These are phyloP conservation scores for Penicillium palitans DNA, from an alignment of 2,329 filamentous ascomycete genomes.

Conservation along the genomic window DNA sequence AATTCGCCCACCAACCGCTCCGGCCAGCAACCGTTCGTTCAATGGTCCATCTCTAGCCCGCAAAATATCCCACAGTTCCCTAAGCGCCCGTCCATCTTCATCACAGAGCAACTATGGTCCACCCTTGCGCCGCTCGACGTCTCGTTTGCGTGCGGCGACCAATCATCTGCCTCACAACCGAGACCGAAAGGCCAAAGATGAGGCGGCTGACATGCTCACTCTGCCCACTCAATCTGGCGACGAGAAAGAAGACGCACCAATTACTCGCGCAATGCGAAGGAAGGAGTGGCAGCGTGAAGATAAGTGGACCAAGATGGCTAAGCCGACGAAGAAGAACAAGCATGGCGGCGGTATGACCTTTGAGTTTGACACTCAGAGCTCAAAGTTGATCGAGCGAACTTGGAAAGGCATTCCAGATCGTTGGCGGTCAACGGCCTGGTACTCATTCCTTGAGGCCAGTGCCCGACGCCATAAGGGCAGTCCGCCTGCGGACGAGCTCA, in stretches of 20 bases:
- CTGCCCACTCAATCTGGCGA: constrained; percentile 54
- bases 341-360: constrained; percentile 64
- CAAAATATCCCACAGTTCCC: constrained; percentile 46
- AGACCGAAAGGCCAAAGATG: constrained; percentile 57
- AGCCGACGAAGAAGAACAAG: constrained; percentile 45
- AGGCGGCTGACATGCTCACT: constrained; percentile 66
- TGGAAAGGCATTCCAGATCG: constrained; percentile 98
- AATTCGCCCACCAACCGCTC: constrained; percentile 52
- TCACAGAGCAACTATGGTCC: constrained; percentile 49
- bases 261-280: constrained; percentile 52
- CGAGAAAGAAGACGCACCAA: constrained; percentile 50
- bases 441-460: constrained; percentile 80
- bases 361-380: constrained; percentile 77
- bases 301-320: constrained; percentile 69
- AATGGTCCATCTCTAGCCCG: constrained; percentile 41
- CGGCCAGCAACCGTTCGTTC: constrained; percentile 48
- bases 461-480: constrained; percentile 65
- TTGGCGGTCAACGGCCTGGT: constrained; percentile 93
- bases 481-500: constrained; percentile 69
- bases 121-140: constrained; percentile 42
- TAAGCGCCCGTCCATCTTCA: constrained; percentile 42
- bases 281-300: constrained; percentile 64
- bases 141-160: constrained; percentile 53
- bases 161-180: constrained; percentile 56
- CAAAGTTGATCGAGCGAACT: constrained; percentile 85